Percentiles rank a stretch among this genome's conserved stretches.
Conservation (phyloP, 345 rosid genomes). For the Heritiera littoralis region DNA sequence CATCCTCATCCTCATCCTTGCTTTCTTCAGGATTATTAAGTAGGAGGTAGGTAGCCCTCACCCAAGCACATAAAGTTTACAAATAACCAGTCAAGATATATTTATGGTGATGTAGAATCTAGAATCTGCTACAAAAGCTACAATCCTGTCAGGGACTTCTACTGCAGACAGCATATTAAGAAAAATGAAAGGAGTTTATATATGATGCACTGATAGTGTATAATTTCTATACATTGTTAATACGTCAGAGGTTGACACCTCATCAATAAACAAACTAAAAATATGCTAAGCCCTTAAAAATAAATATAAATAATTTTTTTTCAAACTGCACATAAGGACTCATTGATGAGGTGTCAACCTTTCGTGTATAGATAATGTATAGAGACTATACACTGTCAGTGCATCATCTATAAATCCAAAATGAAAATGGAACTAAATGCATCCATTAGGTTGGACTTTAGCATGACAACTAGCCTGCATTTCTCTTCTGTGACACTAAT, state of each 20-base stretch:
- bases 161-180: background rate
- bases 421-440: background rate
- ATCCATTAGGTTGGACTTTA: background rate
- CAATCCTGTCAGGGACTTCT: background rate
- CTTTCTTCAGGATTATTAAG: background rate
- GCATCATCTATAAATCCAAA: too few relatives aligned
- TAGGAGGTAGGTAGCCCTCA: background rate
- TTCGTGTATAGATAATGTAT: too few relatives aligned
- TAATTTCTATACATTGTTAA: too few relatives aligned
- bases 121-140: background rate
- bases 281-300: too few relatives aligned
- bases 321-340: too few relatives aligned
- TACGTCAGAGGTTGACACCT: too few relatives aligned
- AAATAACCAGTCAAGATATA: background rate
- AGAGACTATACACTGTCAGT: too few relatives aligned
- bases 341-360: too few relatives aligned
- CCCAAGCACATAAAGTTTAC: background rate
- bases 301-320: too few relatives aligned
- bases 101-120: background rate
- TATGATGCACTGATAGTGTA: too few relatives aligned
- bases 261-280: too few relatives aligned
- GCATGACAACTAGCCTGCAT: background rate
- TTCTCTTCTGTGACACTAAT: background rate
- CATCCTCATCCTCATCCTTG: background rate
- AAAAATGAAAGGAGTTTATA: background rate